phyloP scores from a whole-genome alignment of 2,329 filamentous ascomycete species.

The Chrysosporium keratinophilum region DNA sequence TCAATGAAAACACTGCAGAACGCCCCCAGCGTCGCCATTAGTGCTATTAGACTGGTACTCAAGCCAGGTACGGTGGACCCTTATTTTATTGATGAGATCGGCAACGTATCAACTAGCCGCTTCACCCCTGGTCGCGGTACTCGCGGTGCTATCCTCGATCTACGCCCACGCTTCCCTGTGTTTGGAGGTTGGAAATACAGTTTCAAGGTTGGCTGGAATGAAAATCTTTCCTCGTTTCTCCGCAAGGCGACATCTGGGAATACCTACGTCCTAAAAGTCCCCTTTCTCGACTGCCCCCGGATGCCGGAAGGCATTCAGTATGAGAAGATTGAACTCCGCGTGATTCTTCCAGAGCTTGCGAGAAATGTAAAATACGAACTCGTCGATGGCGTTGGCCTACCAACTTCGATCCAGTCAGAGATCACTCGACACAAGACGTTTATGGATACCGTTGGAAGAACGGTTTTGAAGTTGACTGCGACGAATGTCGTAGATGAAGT shows the following conservation, averaged over 20 bases:
- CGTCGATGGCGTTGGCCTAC: slow-evolving; percentile 65
- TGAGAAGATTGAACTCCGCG: slow-evolving; percentile 63
- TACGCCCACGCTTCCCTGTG: slow-evolving; percentile 89
- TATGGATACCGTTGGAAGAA: slow-evolving; percentile 86
- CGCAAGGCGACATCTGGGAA: slow-evolving; percentile 52
- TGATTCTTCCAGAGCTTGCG: slow-evolving; percentile 85
- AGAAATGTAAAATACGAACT: slow-evolving; percentile 54
- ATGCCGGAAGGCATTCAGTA: slow-evolving; percentile 79
- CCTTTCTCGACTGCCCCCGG: slow-evolving; percentile 87
- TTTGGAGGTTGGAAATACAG: slow-evolving; percentile 98
- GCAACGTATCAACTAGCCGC: slow-evolving; percentile 87
- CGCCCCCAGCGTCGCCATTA: slow-evolving; percentile 65
- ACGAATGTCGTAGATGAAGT: slow-evolving; percentile 85
- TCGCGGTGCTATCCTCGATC: slow-evolving; percentile 72
- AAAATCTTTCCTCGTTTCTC: slow-evolving; percentile 66
- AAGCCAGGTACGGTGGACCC: slow-evolving; percentile 69
- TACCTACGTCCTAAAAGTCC: slow-evolving; percentile 76
- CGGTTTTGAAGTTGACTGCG: slow-evolving; percentile 66
- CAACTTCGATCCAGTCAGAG: slow-evolving; percentile 42
- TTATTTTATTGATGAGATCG: slow-evolving; percentile 93
- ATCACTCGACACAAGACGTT: slow-evolving; percentile 69
- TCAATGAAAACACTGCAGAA: slow-evolving; percentile 63
- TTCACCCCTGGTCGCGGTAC: slow-evolving; percentile 53
- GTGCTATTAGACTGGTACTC: slow-evolving; percentile 70
- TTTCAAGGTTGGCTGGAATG: slow-evolving; percentile 94